A percentile compares a stretch with the other conserved stretches of the same genome.
Evolutionary conservation across 2,329 filamentous ascomycete genomes (phyloP).

Genomic region (Apiospora marii): DNA sequence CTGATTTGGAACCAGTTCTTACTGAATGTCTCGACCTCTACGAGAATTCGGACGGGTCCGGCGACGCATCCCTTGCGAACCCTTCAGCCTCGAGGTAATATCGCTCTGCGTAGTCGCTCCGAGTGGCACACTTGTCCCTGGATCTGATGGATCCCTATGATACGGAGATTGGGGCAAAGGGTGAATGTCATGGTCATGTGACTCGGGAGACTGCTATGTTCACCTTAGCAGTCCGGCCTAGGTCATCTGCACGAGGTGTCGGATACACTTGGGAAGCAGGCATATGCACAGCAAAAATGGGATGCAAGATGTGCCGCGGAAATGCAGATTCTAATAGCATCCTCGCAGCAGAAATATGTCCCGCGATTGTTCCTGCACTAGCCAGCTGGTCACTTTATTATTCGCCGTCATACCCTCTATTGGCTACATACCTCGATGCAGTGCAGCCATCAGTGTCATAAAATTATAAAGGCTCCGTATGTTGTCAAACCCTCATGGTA

Average conservation of each 20-base stretch:
- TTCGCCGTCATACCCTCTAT: neutral
- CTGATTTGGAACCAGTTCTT: conserved; percentile 39
- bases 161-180: neutral
- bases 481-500: neutral
- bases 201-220: neutral
- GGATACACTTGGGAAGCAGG: neutral
- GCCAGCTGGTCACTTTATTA: neutral
- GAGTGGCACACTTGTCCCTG: neutral
- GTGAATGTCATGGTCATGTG: neutral
- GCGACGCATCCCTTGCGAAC: neutral
- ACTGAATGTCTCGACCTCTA: conserved; percentile 54
- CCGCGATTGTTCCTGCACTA: neutral
- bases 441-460: neutral
- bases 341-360: neutral
- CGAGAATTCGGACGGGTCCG: conserved; percentile 43
- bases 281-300: neutral
- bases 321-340: conserved; percentile 9
- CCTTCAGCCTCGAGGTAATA: neutral
- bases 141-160: neutral
- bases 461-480: neutral
- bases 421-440: neutral
- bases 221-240: neutral
- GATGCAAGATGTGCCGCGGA: neutral
- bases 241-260: neutral
- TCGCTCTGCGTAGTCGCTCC: neutral